Evolutionary conservation across 1,139 yeast genomes (phyloP), one percentile per base, ranked within the genome.

Genomic region (Debaryomyces singareniensis): DNA sequence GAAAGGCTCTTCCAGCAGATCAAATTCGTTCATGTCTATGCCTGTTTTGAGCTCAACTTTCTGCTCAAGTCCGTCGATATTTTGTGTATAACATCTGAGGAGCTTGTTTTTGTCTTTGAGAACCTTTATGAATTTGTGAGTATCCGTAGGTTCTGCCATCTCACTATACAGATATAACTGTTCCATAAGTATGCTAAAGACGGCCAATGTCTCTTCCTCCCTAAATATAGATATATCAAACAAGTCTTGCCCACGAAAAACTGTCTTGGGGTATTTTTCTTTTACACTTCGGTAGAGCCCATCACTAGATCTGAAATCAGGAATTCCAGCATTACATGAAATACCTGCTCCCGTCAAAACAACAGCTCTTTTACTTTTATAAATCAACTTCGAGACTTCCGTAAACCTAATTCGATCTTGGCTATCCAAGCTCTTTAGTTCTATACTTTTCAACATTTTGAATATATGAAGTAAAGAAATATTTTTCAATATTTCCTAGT

Each of bases 241-340:
- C 47, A 89, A 68, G 40, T 91, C 98, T 47, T 85, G 86, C 4
- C 98, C 97, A 42, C 74, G 76, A 25, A 80, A 75, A 5, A 77
- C 68, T 5, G 73, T 62, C 31, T 71, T 68, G 2, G 86, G 85
- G 45, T 72, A 72, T 42, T 75, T 73, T 12, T 62, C 59, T 45
- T 80, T 82, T 13, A 80, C 87, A 58, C 78, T 53, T 39, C 81
- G 77, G 58, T 89, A 89, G 15, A 89, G 67, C 2, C 97, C 97
- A 41, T 81, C 77, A 12, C 78, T 64, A 2, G 95, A 83, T 35
- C 97, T 68, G 53, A 89, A 89, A 53, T 89, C 97, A 1, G 97
- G 97, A 33, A 89, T 89, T 1, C 97, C 97, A 1, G 97, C 96
- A 51, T 84, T 86, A 52, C 96, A 86, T 15, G 96, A 85, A 35